Evolutionary conservation across 148 eudicot species (phyloP).

Genomic region (Gaultheria prostrata): DNA sequence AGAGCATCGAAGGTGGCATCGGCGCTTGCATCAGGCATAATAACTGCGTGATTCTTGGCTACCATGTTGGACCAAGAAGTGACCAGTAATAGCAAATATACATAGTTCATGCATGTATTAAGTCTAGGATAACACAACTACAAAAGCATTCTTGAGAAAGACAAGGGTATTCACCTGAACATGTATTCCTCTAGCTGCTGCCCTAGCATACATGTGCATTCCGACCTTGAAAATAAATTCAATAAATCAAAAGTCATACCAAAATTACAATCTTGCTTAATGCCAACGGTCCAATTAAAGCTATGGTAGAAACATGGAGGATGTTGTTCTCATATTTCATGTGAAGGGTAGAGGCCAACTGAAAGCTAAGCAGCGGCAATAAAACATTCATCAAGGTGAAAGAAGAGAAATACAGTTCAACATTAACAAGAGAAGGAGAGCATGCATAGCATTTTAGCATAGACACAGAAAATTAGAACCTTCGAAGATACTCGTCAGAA

Average conservation of each 20-base stretch:
- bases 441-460: background rate
- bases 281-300: too few relatives aligned
- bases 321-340: background rate
- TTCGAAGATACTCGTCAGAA: background rate
- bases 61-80: slow-evolving; percentile 29
- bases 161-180: slow-evolving; percentile 46
- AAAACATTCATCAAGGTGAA: background rate
- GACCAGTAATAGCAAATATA: background rate
- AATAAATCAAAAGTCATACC: background rate
- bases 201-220: slow-evolving; percentile 46
- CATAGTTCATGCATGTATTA: background rate
- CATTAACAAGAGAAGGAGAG: background rate
- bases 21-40: slow-evolving; percentile 42
- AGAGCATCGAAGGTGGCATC: slow-evolving; percentile 42
- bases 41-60: slow-evolving; percentile 33
- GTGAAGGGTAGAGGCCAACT: background rate
- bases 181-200: slow-evolving; percentile 50
- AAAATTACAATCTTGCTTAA: background rate
- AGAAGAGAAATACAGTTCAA: background rate
- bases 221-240: slow-evolving; percentile 36
- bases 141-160: background rate
- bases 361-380: background rate
- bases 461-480: background rate
- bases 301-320: background rate
- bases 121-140: background rate